Base-by-base conservation (phyloP, 768 basidiomycete species). In the Chiua virens region DNA sequence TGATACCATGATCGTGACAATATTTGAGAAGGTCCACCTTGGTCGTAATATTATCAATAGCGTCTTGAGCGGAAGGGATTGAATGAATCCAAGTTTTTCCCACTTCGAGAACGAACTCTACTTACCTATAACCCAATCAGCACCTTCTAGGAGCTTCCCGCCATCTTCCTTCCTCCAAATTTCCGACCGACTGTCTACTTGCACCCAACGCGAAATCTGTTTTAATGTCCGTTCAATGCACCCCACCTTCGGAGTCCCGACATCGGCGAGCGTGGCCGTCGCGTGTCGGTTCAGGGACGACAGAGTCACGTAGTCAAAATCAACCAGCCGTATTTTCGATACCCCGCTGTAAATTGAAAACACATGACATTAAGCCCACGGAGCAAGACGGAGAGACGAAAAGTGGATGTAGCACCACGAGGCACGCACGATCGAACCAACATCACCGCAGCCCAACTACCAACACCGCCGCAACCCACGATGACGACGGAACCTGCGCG, bases 21-120 rank as follows among this genome's bases (percentile, higher is more conserved):
- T 95, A 87, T 50, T 89, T 84, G 8, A 99, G 79, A 39, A 98
- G 75, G 61, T 98, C 95, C 11, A 97, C 92, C 67, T 99, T 98
- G 0, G 96, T 96, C 42, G 89, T 81, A 55, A 98, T 96, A 64
- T 99, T 98, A 71, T 98, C 96, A 52, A 98, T 99, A 6, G 94
- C 94, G 69, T 99, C 96, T 83, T 60, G 47, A n/a, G 9, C 22
- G 47, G 44, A 56, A 28, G 37, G 42, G 39, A 27, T 34, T 34
- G 34, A 37, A 49, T 52, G 36, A 63, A 35, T 36, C 21, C 38
- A 47, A 17, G 49, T n/a, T n/a, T 22, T 21, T 46, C 30, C 30
- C 49, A 30, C 13, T 10, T 47, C 21, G 23, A 47, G 30, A 42
- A 38, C 27, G 5, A 43, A 30, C 7, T 8, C n/a, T 18, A 60